Evolutionary conservation across 78 protist genomes (phyloP).

Genomic region (Polysphondylium violaceum): DNA sequence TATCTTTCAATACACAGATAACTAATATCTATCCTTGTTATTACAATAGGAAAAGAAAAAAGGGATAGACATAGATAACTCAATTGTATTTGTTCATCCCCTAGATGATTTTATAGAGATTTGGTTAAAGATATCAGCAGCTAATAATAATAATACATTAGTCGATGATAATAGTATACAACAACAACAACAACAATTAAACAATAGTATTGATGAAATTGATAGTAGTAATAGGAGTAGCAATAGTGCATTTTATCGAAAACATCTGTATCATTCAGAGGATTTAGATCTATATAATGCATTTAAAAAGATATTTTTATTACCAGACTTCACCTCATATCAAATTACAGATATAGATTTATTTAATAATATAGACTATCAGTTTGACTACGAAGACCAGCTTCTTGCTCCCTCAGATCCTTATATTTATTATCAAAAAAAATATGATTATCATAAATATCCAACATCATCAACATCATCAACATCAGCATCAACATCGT

Average conservation of each 20-base stretch:
- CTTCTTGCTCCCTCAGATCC: neutral
- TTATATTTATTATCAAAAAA: neutral
- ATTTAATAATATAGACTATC: neutral
- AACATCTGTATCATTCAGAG: neutral
- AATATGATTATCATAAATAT: neutral
- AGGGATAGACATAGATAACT: constrained; percentile 5
- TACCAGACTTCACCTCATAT: constrained; percentile 23
- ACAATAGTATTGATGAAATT: neutral
- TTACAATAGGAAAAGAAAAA: constrained; percentile 45
- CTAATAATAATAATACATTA: neutral
- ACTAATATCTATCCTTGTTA: too few relatives aligned
- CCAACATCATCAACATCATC: neutral
- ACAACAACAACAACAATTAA: neutral
- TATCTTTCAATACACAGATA: too few relatives aligned
- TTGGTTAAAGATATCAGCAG: constrained; percentile 8
- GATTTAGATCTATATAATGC: constrained; percentile 18
- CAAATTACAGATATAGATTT: constrained; percentile 43
- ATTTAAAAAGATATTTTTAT: constrained; percentile 8
- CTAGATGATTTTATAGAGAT: constrained; percentile 55
- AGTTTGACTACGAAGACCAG: neutral
- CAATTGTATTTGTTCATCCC: constrained; percentile 12
- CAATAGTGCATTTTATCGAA: neutral
- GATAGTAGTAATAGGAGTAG: neutral
- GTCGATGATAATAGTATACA: neutral
- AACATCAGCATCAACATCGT: neutral